These are phyloP conservation scores for Turritis glabra DNA, from an alignment of 345 rosid genomes.

Conservation along the genomic window DNA sequence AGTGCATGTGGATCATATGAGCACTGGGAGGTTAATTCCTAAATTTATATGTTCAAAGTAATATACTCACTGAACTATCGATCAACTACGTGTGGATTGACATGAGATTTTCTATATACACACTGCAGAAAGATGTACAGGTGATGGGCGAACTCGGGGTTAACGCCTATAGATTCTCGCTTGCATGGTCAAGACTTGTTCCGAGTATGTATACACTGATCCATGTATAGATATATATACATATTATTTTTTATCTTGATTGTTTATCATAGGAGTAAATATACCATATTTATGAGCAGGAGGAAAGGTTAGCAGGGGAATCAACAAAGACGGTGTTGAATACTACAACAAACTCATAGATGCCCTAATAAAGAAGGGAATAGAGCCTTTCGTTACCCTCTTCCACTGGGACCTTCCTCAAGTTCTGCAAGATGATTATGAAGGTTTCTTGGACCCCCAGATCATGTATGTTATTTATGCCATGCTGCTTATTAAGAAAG, in stretches of 20 bases:
- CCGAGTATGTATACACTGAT: constrained; percentile 20
- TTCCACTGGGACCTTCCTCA: constrained; percentile 62
- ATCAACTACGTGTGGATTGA: not conserved
- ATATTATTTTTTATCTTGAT: not conserved
- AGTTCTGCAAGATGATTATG: constrained; percentile 47
- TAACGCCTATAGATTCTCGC: constrained; percentile 31
- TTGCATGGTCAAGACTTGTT: constrained; percentile 38
- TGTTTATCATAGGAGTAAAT: not conserved
- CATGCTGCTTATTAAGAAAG: too few species aligned
- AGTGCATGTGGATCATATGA: constrained; percentile 13
- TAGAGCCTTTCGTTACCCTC: constrained; percentile 46
- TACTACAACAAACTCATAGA: constrained; percentile 51
- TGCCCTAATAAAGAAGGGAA: constrained; percentile 37
- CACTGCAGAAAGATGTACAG: constrained; percentile 29
- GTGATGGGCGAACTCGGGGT: not conserved
- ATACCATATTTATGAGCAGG: constrained; percentile 21
- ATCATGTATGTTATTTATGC: constrained; percentile 52
- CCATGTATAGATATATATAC: not conserved
- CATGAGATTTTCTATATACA: not conserved
- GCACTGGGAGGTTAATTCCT: constrained; percentile 15
- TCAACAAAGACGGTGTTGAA: constrained; percentile 40
- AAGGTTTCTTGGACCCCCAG: constrained; percentile 42
- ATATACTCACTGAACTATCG: not conserved
- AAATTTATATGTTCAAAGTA: too few species aligned
- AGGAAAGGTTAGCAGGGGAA: constrained; percentile 43